Evolutionary conservation across 805 yeast species (phyloP).

Genomic region (Wickerhamiella occidentalis): DNA sequence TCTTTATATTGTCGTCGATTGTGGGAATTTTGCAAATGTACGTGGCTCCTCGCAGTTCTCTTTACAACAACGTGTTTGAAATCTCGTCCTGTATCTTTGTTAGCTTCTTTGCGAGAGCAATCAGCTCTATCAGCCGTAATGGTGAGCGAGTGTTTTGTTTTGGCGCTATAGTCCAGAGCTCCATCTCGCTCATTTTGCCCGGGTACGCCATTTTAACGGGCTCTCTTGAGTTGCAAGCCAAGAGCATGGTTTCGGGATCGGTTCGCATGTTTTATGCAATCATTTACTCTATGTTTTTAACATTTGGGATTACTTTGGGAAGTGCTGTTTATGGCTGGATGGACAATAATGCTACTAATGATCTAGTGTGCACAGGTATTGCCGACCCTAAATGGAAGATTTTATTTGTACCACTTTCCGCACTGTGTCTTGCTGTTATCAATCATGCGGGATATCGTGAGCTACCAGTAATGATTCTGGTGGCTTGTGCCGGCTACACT

Average conservation of each 20-base stretch:
- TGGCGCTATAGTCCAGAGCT: conserved; percentile 80
- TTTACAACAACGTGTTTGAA: conserved; percentile 84
- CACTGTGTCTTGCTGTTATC: conserved; percentile 50
- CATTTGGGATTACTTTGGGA: conserved; percentile 90
- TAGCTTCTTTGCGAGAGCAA: conserved; percentile 74
- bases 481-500: conserved; percentile 69
- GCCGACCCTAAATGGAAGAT: conserved; percentile 46
- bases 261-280: conserved; percentile 96
- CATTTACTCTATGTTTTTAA: conserved; percentile 77
- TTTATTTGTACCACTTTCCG: conserved; percentile 68
- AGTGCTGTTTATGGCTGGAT: conserved; percentile 94
- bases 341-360: conserved; percentile 41
- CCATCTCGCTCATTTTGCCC: conserved; percentile 80
- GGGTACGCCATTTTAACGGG: conserved; percentile 92
- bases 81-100: conserved; percentile 84
- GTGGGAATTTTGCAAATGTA: conserved; percentile 75
- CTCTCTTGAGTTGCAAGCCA: conserved; percentile 80
- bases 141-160: conserved; percentile 50
- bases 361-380: conserved; percentile 25
- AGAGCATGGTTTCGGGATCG: conserved; percentile 84
- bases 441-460: conserved; percentile 81
- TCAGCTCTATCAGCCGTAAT: conserved; percentile 64
- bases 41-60: conserved; percentile 67
- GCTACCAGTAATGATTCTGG: conserved; percentile 67
- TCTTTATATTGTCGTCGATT: conserved; percentile 65